These are phyloP conservation scores for Aspergillus thermomutatus DNA, from an alignment of 2,329 filamentous ascomycete genomes.

Conservation along the genomic window DNA sequence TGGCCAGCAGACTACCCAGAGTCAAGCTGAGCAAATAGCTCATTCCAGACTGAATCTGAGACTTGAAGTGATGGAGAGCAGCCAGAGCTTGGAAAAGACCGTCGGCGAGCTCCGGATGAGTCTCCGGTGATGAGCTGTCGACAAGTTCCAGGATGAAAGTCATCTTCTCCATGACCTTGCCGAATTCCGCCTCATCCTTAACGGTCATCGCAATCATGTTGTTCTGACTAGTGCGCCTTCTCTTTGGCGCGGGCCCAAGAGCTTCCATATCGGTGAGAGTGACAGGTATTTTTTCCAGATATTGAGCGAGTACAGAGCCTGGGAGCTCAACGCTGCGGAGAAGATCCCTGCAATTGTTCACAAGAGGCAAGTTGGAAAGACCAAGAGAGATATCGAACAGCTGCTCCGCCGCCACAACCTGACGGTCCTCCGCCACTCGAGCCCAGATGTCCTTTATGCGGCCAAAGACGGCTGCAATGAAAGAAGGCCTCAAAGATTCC, in stretches of 20 bases:
- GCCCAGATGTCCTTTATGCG: conserved; percentile 71
- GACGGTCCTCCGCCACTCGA: conserved; percentile 35
- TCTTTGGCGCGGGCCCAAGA: conserved; percentile 70
- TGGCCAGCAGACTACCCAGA: conserved; percentile 74
- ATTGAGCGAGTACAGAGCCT: conserved; percentile 66
- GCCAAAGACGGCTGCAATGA: conserved; percentile 64
- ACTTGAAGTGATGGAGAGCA: conserved; percentile 80
- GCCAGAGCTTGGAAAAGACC: conserved; percentile 81
- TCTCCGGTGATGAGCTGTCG: conserved; percentile 71
- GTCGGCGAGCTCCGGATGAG: conserved; percentile 71
- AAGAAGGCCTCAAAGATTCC: conserved; percentile 46
- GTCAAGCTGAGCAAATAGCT: conserved; percentile 87
- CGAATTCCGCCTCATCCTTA: conserved; percentile 63
- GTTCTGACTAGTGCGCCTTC: conserved; percentile 72
- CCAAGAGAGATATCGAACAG: conserved; percentile 43
- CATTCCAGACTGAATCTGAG: conserved; percentile 77
- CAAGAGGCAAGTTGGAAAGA: conserved; percentile 23
- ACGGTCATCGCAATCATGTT: conserved; percentile 61
- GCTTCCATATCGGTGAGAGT: conserved; percentile 66
- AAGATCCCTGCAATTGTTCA: conserved; percentile 55
- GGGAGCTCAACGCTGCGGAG: conserved; percentile 71
- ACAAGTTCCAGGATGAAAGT: conserved; percentile 87
- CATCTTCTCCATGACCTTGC: conserved; percentile 67
- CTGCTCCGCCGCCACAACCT: conserved; percentile 34
- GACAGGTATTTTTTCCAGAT: conserved; percentile 71